Evolutionary conservation across 495 filamentous ascomycete species (phyloP).

Genomic region (Aspergillus diversus): DNA sequence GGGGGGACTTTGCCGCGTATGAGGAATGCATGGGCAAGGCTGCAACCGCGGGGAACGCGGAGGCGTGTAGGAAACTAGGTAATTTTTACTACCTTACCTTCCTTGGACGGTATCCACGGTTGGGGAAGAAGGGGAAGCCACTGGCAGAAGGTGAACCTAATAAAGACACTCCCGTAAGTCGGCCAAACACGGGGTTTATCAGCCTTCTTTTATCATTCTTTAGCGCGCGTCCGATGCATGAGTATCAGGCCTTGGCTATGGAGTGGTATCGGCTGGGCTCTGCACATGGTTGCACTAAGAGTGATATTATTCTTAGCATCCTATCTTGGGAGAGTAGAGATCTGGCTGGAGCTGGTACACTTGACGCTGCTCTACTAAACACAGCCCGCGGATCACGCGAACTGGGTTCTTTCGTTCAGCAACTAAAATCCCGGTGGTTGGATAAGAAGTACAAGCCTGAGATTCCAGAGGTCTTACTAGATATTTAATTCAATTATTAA

Average conservation of each 20-base stretch:
- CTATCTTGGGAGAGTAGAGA: conserved; percentile 46
- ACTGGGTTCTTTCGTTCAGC: not conserved
- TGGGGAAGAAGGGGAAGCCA: conserved; percentile 25
- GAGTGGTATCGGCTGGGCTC: conserved; percentile 40
- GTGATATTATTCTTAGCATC: conserved; percentile 29
- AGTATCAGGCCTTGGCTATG: conserved; percentile 34
- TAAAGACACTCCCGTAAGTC: not conserved
- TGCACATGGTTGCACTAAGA: conserved; percentile 8
- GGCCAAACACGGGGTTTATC: conserved; percentile 3
- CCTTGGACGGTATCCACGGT: conserved; percentile 30
- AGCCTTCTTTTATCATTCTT: conserved; percentile 6
- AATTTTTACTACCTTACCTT: conserved; percentile 45
- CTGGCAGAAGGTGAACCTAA: not conserved
- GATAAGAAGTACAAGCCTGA: conserved; percentile 26
- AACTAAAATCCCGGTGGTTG: conserved; percentile 29
- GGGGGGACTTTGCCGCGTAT: conserved; percentile 33
- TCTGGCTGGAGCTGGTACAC: conserved; percentile 51
- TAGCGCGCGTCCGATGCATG: conserved; percentile 10
- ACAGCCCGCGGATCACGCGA: not conserved
- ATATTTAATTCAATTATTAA: not conserved
- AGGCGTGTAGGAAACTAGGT: conserved; percentile 39
- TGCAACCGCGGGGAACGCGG: conserved; percentile 29
- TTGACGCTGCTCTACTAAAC: too few species aligned
- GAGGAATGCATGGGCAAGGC: conserved; percentile 43
- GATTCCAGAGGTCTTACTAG: conserved; percentile 28